Base-by-base conservation (phyloP, 2,329 filamentous ascomycete species). In the Neurospora sp. region DNA sequence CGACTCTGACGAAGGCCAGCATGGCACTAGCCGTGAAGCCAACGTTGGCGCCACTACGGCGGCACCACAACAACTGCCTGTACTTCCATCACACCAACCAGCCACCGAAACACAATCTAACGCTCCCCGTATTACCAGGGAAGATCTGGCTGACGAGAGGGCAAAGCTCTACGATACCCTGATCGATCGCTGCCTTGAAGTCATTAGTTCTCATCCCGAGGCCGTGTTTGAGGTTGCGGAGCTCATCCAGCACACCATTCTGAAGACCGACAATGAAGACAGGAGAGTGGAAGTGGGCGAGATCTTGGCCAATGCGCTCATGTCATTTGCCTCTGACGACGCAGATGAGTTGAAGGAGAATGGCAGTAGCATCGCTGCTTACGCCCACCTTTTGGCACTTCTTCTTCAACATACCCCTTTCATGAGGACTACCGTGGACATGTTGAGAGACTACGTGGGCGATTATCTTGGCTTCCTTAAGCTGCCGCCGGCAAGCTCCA, bases 141-240 rank as follows among this genome's bases (percentile, higher is more conserved):
- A 97, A 70, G 91, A 93, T 73, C 84, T 99, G 7, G 92, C 97
- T 72, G 86, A 87, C 40, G 87, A 92, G 78, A 89, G 96, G 66
- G 84, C 86, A 4, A 86, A 84, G n/a, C 83, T 98, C 52, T 88
- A 93, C 46, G 84, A 88, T 23, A 90, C 92, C 70, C 81, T 98
- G 69, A 94, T 98, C 71, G 94, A 97, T 75, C 91, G 93, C 70
- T 97, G 92, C 73, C 84, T 99, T 28, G 94, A 97, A 76, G 89
- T 98, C 40, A 89, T 99, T 68, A 91, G 95, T 78, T 90, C 91
- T 43, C 94, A 98, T 75, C 90, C 94, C 15, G 90, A 92, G 74
- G 89, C 95, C 11, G 96, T 96, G 0, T 96, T 97, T 75, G 95
- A 98, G 77, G 84, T 99, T 66, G 89, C 93, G 0, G 94, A 97